These are phyloP conservation scores for Drechslera avenae DNA, from an alignment of 2,329 filamentous ascomycete species.

Conservation along the genomic window DNA sequence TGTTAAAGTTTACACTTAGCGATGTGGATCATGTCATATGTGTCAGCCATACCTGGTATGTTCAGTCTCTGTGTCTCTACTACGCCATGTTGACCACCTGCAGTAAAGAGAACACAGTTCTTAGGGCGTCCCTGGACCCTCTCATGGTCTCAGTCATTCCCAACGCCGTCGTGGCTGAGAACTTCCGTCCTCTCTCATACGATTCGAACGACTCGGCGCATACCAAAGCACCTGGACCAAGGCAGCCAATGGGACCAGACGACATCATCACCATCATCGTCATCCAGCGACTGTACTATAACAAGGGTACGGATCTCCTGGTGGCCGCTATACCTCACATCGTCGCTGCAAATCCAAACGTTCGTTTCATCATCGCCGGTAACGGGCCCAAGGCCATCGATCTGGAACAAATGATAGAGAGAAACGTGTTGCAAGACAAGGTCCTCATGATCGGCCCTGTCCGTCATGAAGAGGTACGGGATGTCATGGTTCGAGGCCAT, in stretches of 20 bases:
- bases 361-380: conserved; percentile 94
- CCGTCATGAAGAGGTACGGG: conserved; percentile 92
- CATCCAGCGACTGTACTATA: conserved; percentile 96
- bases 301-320: conserved; percentile 96
- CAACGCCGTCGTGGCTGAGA: conserved; percentile 95
- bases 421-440: conserved; percentile 89
- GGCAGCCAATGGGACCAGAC: conserved; percentile 74
- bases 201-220: conserved; percentile 26
- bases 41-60: conserved; percentile 95
- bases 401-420: conserved; percentile 96
- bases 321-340: conserved; percentile 95
- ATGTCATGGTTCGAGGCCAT: conserved; percentile 96
- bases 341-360: conserved; percentile 84
- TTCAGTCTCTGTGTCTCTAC: not conserved
- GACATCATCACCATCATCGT: conserved; percentile 96
- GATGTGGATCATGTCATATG: conserved; percentile 99
- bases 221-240: conserved; percentile 56
- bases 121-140: conserved; percentile 91
- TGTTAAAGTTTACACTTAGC: conserved; percentile 93
- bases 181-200: conserved; percentile 76
- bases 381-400: conserved; percentile 97
- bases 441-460: conserved; percentile 92
- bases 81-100: conserved; percentile 12
- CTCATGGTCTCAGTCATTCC: conserved; percentile 98
- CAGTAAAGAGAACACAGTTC: conserved; percentile 97